Evolutionary conservation across 2,329 filamentous ascomycete genomes (phyloP), one percentile per base, ranked within the genome.

Genomic region (Fusarium tanahbumbuense): DNA sequence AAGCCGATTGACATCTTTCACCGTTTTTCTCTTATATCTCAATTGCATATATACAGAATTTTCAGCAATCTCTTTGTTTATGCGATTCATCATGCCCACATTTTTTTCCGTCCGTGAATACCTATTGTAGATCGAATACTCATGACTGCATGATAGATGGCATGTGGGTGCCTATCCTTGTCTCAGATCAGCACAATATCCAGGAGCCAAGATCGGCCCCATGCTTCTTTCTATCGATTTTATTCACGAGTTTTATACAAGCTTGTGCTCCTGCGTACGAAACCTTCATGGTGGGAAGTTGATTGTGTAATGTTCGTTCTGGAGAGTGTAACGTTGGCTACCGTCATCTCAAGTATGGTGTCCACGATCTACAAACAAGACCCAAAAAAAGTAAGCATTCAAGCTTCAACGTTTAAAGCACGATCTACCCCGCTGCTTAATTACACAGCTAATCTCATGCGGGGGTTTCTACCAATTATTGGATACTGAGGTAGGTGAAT

Each of bases 121-220:
- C 28, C 28, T 30, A 28, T 52, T 25, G 27, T 28, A 52, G 49
- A 52, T 52, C 25, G 20, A 34, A 44, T 59, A 42, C 49, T 66
- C 25, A 67, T 66, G 63, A 46, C 48, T 41, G 40, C 62, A 66
- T 61, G 47, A 48, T 55, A 56, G 25, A 44, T 57, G 44, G 50
- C 47, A 50, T 66, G 61, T 59, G 60, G 53, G 60, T 65, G 62
- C 30, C 18, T 32, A 67, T 66, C 63, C 63, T 66, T 67, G 63
- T 66, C 63, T 67, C 61, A 66, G 63, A 66, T 66, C 63, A 55
- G 56, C 56, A 61, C 60, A 49, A 50, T 34, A 49, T 66, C 34
- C 42, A 56, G 23, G 30, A 55, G 62, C 56, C 62, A 67, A 61
- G 61, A 25, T 25, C 30, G 28, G 42, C 23, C 47, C 61, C 62